Evolutionary conservation across 805 yeast genomes (phyloP), one percentile per base, ranked within the genome.

Genomic region (Kurtzmaniella cleridarum): DNA sequence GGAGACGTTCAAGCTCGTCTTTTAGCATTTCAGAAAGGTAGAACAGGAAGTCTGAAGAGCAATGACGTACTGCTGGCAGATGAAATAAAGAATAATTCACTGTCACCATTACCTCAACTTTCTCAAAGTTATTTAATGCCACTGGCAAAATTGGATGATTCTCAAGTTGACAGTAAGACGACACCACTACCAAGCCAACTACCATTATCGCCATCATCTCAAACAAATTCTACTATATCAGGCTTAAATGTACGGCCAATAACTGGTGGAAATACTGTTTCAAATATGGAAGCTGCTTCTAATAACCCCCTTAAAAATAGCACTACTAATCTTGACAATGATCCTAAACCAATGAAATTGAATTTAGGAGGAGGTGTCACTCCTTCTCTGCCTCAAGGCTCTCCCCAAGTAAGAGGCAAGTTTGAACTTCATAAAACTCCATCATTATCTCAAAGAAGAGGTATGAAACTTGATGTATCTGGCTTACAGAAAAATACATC

Each of bases 1-100:
- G 81, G 93, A 9, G 91, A 85, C 45, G 75, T 88, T 30, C 96
- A 89, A 59, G 96, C 96, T 1, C 71, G 93, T 46, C 73, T 90
- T 28, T 64, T 84, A 57, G 96, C 95, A 0, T 85, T 90, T 51
- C 96, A 89, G 59, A 88, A 86, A 46, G 79, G 83, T 53, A 75
- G 96, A 48, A 44, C 59, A 14, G 15, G 9, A 14, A 5, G 15
- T 30, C 30, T 11, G n/a, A 27, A 23, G 16, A 16, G 27, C 12
- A 26, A 14, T 11, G 23, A 27, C 3, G 31, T 20, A 10, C 28
- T 16, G n/a, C 24, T 16, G n/a, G 28, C 36, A 10, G 26, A 20
- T 17, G 31, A 27, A 8, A 24, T 5, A 8, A 20, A 20, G 24
- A 20, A 20, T 20, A 5, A 5, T 20, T 5, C 8, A 20, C 45